A percentile compares a stretch with the other conserved stretches of the same genome.
These are phyloP conservation scores for Gynochthodes officinalis DNA, from an alignment of 257 asterid genomes.

Conservation along the genomic window DNA sequence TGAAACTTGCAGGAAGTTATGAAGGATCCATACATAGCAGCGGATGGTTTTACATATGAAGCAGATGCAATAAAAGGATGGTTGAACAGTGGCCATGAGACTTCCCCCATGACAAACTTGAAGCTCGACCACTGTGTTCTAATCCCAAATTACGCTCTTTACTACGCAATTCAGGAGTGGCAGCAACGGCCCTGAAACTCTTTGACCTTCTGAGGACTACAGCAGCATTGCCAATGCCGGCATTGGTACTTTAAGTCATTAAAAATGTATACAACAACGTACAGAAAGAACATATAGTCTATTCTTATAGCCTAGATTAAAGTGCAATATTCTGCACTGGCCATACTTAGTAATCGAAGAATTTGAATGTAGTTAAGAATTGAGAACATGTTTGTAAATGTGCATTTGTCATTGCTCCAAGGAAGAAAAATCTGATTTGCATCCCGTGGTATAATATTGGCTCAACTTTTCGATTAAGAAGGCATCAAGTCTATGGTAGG, in stretches of 20 bases:
- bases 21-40: slow-evolving; percentile 89
- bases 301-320: no score
- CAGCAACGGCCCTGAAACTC: slow-evolving; percentile 39
- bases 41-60: slow-evolving; percentile 91
- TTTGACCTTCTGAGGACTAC: neutral
- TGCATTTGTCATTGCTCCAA: no score
- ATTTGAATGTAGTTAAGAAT: no score
- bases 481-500: no score
- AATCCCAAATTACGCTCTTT: slow-evolving; percentile 81
- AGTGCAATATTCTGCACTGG: no score
- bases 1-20: slow-evolving; percentile 68
- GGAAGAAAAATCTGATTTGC: no score
- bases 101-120: slow-evolving; percentile 96
- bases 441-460: no score
- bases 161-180: slow-evolving; percentile 94
- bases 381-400: no score
- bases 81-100: slow-evolving; percentile 76
- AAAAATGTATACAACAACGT: neutral
- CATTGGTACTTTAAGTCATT: neutral
- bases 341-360: no score
- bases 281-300: neutral
- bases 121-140: slow-evolving; percentile 70
- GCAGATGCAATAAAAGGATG: slow-evolving; percentile 87
- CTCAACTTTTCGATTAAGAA: no score
- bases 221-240: neutral